Evolutionary conservation across 805 yeast species (phyloP).

Genomic region (Spathaspora gorwiae): DNA sequence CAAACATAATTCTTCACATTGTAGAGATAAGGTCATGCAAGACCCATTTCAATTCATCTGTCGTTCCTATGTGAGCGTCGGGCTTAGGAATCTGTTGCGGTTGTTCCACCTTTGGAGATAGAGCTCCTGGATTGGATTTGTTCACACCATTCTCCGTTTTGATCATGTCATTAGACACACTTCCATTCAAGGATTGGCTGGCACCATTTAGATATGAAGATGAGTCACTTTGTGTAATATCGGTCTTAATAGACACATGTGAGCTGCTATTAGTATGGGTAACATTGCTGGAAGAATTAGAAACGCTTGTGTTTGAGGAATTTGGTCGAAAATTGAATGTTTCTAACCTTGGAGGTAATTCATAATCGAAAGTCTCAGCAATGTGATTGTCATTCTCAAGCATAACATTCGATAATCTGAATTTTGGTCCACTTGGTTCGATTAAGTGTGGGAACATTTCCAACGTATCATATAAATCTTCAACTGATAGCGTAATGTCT

Average conservation of each 20-base stretch:
- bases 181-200: background rate
- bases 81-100: conserved; percentile 12
- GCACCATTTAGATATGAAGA: background rate
- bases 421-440: conserved; percentile 62
- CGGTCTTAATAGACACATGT: too few relatives aligned
- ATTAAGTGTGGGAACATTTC: conserved; percentile 61
- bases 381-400: conserved; percentile 52
- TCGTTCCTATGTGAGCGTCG: conserved; percentile 47
- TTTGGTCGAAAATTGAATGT: background rate
- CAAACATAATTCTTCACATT: conserved; percentile 14
- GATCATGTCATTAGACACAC: background rate
- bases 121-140: background rate
- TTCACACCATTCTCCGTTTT: background rate
- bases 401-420: conserved; percentile 45
- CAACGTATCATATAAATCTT: conserved; percentile 63
- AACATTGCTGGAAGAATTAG: background rate
- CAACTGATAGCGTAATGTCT: conserved; percentile 50
- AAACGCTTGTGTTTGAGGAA: background rate
- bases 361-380: conserved; percentile 21
- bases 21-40: conserved; percentile 59
- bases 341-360: conserved; percentile 23
- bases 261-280: background rate
- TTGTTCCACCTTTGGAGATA: conserved; percentile 4
- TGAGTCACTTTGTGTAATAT: background rate
- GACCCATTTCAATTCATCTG: conserved; percentile 68